Evolutionary conservation across 371 early-diverging fungal species (phyloP).

Genomic region (Actinomortierella wolfii): DNA sequence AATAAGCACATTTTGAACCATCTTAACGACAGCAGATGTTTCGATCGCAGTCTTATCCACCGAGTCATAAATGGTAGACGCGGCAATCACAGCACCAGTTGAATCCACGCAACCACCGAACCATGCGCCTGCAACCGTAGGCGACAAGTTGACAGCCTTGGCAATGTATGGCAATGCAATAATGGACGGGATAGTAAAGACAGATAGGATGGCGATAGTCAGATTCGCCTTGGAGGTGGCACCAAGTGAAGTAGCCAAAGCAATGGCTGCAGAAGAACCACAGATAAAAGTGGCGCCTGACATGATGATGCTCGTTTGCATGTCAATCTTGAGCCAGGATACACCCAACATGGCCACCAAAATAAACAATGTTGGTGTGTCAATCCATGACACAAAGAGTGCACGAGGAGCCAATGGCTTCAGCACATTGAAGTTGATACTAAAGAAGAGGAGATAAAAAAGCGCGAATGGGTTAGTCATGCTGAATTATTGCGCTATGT

Average conservation of each 20-base stretch:
- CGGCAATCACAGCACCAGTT: slow-evolving; percentile 71
- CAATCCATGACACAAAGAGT: slow-evolving; percentile 67
- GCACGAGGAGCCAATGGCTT: slow-evolving; percentile 62
- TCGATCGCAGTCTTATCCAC: slow-evolving; percentile 53
- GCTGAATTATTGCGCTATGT: no score
- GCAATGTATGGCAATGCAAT: slow-evolving; percentile 68
- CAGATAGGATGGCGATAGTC: slow-evolving; percentile 68
- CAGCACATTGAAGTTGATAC: slow-evolving; percentile 58
- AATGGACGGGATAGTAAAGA: slow-evolving; percentile 69
- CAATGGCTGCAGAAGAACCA: slow-evolving; percentile 69
- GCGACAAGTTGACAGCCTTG: slow-evolving; percentile 46
- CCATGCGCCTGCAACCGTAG: slow-evolving; percentile 65
- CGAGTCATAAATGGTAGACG: slow-evolving; percentile 60
- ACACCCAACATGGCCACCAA: slow-evolving; percentile 58
- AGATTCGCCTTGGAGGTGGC: slow-evolving; percentile 61
- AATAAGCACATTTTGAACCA: slow-evolving; percentile 68
- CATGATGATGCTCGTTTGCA: slow-evolving; percentile 64
- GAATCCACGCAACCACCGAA: slow-evolving; percentile 71
- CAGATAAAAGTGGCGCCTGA: slow-evolving; percentile 69
- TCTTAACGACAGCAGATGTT: slow-evolving; percentile 66
- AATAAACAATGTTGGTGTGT: slow-evolving; percentile 62
- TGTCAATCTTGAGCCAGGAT: slow-evolving; percentile 57
- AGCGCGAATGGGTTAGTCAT: neutral
- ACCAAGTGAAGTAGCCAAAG: slow-evolving; percentile 60
- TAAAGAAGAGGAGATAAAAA: neutral